A percentile compares a stretch with the other conserved stretches of the same genome.
These are phyloP conservation scores for Cryphonectria naterciae DNA, from an alignment of 2,329 filamentous ascomycete genomes.

Conservation along the genomic window DNA sequence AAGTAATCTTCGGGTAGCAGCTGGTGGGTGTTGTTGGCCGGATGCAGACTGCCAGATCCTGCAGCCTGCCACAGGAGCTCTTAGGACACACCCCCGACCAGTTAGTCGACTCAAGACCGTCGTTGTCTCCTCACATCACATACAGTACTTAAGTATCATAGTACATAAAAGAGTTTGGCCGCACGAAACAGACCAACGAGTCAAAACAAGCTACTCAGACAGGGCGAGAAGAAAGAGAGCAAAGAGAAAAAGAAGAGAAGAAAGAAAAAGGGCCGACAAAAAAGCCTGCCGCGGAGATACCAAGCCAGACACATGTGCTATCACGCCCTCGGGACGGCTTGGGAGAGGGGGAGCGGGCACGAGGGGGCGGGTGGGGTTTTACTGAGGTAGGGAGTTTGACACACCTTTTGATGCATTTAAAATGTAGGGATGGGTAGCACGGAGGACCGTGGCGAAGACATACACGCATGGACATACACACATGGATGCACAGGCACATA, in stretches of 20 bases:
- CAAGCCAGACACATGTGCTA: neutral
- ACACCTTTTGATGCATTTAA: neutral
- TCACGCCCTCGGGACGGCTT: neutral
- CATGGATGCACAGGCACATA: neutral
- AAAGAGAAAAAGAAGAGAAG: no score
- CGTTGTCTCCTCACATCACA: neutral
- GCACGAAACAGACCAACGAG: neutral
- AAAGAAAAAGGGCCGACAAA: neutral
- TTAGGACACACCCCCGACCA: no score
- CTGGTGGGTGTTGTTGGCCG: no score
- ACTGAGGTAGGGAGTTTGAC: neutral
- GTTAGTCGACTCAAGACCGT: no score
- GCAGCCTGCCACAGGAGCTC: neutral
- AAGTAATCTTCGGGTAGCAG: no score
- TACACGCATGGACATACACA: no score
- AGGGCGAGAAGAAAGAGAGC: neutral
- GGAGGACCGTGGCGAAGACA: neutral
- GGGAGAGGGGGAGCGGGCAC: no score
- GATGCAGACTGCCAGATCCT: neutral
- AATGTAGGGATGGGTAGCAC: neutral
- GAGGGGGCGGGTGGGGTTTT: no score
- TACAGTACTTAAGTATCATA: neutral
- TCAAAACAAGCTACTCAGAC: neutral
- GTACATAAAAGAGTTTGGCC: neutral
- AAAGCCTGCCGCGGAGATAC: neutral